Percentiles rank a stretch among this genome's conserved stretches.
phyloP scores from a whole-genome alignment of 345 rosid genomes.

The Pseudoturritis turrita region DNA sequence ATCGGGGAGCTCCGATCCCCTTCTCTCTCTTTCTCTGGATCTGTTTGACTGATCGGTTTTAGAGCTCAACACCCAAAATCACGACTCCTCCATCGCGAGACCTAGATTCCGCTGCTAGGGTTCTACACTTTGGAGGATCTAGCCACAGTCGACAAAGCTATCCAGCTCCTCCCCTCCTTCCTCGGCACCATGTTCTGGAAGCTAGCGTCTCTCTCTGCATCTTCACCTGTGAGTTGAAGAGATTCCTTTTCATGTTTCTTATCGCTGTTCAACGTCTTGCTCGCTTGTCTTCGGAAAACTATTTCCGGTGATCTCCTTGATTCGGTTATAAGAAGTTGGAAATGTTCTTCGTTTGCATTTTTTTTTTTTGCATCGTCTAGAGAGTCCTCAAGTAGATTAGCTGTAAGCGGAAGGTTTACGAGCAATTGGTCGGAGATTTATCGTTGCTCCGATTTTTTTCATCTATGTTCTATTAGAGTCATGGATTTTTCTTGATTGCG shows the following conservation, averaged over 20 bases:
- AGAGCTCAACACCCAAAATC: conserved; percentile 12
- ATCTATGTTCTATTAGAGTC: no score
- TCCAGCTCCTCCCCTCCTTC: neutral
- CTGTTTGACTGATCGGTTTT: conserved; percentile 29
- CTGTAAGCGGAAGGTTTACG: neutral
- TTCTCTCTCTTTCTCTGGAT: conserved; percentile 22
- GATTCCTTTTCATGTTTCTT: neutral
- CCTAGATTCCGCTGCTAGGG: neutral
- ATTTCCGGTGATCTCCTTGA: neutral
- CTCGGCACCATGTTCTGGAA: conserved; percentile 80
- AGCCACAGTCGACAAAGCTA: conserved; percentile 5
- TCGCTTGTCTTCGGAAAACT: neutral
- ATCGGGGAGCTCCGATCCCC: neutral
- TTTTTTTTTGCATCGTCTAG: no score
- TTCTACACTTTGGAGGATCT: conserved; percentile 47
- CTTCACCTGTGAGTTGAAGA: conserved; percentile 73
- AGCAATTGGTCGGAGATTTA: no score
- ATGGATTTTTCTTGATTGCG: neutral
- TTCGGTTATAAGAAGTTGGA: neutral
- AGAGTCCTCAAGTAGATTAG: neutral
- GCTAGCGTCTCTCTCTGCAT: conserved; percentile 71
- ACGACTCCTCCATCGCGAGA: neutral
- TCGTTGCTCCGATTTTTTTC: neutral
- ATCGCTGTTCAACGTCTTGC: neutral
- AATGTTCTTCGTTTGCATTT: conserved; percentile 1